A percentile compares a stretch with the other conserved stretches of the same genome.
These are phyloP conservation scores for Omphalotus olearius DNA, from an alignment of 1,284 basidiomycete species.

Conservation along the genomic window DNA sequence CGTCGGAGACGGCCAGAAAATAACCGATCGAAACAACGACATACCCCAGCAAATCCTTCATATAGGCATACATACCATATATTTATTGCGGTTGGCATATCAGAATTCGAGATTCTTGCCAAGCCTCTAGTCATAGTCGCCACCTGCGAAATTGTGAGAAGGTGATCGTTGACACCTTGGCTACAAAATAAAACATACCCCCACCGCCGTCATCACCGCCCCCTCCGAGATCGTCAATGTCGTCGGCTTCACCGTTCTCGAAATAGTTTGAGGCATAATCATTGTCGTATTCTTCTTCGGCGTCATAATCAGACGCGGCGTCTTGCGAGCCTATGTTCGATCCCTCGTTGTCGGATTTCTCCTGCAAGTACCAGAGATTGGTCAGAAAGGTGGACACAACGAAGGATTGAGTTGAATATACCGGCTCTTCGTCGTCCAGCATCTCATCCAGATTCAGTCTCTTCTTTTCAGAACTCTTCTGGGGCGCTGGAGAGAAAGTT, in stretches of 20 bases:
- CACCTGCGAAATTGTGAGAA: conserved; percentile 1
- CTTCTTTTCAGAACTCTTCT: conserved; percentile 33
- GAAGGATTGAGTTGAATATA: conserved; percentile 22
- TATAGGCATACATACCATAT: too few relatives aligned
- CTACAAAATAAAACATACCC: conserved; percentile 7
- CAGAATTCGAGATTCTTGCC: too few relatives aligned
- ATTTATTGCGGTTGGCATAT: neutral
- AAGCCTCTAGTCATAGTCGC: neutral
- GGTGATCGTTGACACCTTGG: too few relatives aligned
- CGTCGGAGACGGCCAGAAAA: too few relatives aligned
- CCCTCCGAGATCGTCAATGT: conserved; percentile 68
- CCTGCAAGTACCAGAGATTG: conserved; percentile 30
- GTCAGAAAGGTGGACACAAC: conserved; percentile 6
- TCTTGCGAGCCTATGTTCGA: conserved; percentile 62
- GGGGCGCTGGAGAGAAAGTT: conserved; percentile 23
- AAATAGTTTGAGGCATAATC: conserved; percentile 85
- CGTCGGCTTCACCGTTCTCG: conserved; percentile 78
- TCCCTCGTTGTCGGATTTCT: conserved; percentile 60
- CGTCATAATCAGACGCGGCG: conserved; percentile 70
- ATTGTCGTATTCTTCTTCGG: conserved; percentile 82
- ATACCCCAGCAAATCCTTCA: too few relatives aligned
- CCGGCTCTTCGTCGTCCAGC: conserved; percentile 60
- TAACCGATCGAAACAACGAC: too few relatives aligned
- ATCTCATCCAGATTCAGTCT: conserved; percentile 62
- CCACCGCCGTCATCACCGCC: conserved; percentile 63